Base-by-base conservation (phyloP, 768 basidiomycete species). In the Scleroderma citrinum region DNA sequence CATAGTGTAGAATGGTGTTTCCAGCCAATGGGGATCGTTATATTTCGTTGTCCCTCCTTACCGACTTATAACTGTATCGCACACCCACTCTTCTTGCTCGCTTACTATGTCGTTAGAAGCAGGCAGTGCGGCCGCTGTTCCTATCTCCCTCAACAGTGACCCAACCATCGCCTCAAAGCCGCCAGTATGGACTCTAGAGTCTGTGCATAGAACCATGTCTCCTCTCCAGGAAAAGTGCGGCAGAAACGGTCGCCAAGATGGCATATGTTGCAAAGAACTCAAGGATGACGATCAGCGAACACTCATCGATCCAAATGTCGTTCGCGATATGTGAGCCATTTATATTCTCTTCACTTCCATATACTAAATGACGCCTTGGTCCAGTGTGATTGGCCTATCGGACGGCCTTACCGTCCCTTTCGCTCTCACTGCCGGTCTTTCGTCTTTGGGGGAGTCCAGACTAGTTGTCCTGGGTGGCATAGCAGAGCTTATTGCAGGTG, bases 401-500 rank as follows among this genome's bases (percentile, higher is more conserved):
- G 91, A 93, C 58, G 91, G 92, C 7, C 71, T 93, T 44, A 94
- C 92, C 0, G 91, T 95, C 1, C 92, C 92, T 0, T 95, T 95
- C 62, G 92, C 92, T 8, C 71, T 95, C 34, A 81, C 92, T 2
- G 92, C 92, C 5, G 92, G 92, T 48, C 77, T 94, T 21, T 88
- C 89, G 11, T 86, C 92, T 11, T 76, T 96, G 34, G 94, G 94
- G 41, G 83, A 88, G 51, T 92, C 91, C 7, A 82, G 77, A 47
- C 77, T 97, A n/a, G 96, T 99, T 54, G 86, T 95, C 43, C 78
- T 95, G 24, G 95, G 92, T 47, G 96, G 96, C 14, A 71, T 96
- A 31, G 95, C 96, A 1, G 96, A 99, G 65, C 84, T 99, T 56
- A 91, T 95, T 49, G 92, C 94, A 1, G 96, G 96, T 6, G 90